Evolutionary conservation across 768 basidiomycete genomes (phyloP).

Genomic region (Holtermanniella nyarrowii): DNA sequence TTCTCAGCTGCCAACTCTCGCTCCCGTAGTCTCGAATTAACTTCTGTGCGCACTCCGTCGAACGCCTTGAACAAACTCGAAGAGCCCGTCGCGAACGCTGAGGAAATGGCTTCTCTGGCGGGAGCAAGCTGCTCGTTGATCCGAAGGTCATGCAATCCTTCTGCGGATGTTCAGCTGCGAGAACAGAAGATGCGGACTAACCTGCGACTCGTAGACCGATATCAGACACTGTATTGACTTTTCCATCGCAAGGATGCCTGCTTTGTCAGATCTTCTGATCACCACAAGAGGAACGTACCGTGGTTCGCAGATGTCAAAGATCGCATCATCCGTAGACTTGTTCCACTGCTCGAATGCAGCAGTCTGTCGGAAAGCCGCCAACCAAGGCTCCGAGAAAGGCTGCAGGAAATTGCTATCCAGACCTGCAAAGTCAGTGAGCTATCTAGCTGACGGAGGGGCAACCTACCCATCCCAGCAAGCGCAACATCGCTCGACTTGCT

Average conservation of each 20-base stretch:
- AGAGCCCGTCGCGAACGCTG: conserved; percentile 50
- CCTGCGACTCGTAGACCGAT: conserved; percentile 73
- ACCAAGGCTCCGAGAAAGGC: conserved; percentile 82
- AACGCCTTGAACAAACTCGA: conserved; percentile 79
- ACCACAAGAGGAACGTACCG: conserved; percentile 47
- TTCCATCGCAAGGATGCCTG: conserved; percentile 89
- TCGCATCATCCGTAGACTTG: conserved; percentile 71
- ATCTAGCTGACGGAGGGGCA: background rate
- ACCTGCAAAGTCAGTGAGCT: conserved; percentile 1
- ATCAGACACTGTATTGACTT: conserved; percentile 78
- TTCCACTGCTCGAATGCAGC: conserved; percentile 87
- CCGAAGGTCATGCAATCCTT: conserved; percentile 88
- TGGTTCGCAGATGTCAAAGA: conserved; percentile 94
- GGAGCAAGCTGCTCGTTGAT: conserved; percentile 89
- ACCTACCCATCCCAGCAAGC: conserved; percentile 35
- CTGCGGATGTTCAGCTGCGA: conserved; percentile 31
- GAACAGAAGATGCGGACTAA: conserved; percentile 5
- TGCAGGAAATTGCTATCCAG: conserved; percentile 32
- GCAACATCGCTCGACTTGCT: conserved; percentile 50
- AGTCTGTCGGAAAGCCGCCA: conserved; percentile 76
- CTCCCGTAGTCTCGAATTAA: conserved; percentile 27
- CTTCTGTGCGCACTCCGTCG: conserved; percentile 63
- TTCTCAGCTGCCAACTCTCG: conserved; percentile 12
- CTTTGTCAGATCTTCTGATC: background rate
- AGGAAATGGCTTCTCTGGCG: conserved; percentile 74